Base-by-base conservation (phyloP, 495 filamentous ascomycete species). In the Apodospora peruviana region DNA sequence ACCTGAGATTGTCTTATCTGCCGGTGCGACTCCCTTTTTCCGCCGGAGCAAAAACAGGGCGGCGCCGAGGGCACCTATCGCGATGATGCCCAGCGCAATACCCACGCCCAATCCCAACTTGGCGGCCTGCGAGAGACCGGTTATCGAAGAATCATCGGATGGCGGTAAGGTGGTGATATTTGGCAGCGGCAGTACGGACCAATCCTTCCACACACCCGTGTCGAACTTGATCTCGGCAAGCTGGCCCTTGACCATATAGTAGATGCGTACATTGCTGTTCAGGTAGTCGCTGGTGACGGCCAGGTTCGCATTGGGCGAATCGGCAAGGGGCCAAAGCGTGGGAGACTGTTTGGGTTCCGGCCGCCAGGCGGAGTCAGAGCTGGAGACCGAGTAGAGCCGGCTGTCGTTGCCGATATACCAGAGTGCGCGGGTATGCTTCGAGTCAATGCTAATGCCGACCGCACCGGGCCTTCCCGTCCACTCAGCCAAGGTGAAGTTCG, bases 331-430 rank as follows among this genome's bases (percentile, higher is more conserved):
- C 65, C 65, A 71, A 35, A 53, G 42, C 8, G 44, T 29, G 8
- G 16, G 29, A 32, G 51, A 43, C 41, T 64, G 60, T 50, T 55
- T 60, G n/a, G 43, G 21, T 16, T 48, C 41, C 12, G 39, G 17
- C 18, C 36, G 9, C 61, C 67, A 68, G 22, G 36, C 38, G 18
- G 25, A 57, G 50, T 64, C 59, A 27, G 51, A 56, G 53, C 58
- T 65, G 44, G 40, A 40, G 3, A 59, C 43, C n/a, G 39, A 43
- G 48, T 70, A 51, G 1, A 71, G 56, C 24, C 27, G 48, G 14
- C 41, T 48, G 50, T 71, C 68, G 43, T 47, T 58, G 45, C 68
- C 68, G 25, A 71, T 62, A 43, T 69, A 71, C 51, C 60, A 71
- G 16, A 70, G 22, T 48, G 17, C 59, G 17, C 61, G 63, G 1